Conservation (phyloP, 495 filamentous ascomycete genomes). For the Aspergillus sparsus region DNA sequence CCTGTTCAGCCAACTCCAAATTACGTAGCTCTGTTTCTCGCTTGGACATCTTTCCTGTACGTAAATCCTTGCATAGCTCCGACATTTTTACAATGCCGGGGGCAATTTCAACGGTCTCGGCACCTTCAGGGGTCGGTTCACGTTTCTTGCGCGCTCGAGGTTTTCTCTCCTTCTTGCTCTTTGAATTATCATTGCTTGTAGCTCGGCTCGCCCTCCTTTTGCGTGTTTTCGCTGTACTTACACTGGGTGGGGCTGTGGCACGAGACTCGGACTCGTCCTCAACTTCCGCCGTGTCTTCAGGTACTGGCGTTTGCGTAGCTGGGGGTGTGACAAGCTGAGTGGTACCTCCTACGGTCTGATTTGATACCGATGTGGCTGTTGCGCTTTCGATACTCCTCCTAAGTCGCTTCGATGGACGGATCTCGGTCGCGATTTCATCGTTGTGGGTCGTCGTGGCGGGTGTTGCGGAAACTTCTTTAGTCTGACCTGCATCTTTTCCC, state of each 20-base stretch:
- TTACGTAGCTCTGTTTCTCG: slow-evolving; percentile 59
- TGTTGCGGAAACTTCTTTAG: background rate
- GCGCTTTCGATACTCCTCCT: slow-evolving; percentile 17
- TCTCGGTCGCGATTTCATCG: slow-evolving; percentile 20
- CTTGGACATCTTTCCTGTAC: slow-evolving; percentile 79
- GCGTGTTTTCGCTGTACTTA: slow-evolving; percentile 24
- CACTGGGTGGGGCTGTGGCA: slow-evolving; percentile 1
- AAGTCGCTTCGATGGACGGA: slow-evolving; percentile 29
- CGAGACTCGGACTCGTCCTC: slow-evolving; percentile 23
- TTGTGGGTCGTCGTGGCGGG: background rate
- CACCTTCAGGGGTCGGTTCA: slow-evolving; percentile 72
- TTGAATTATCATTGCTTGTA: slow-evolving; percentile 25
- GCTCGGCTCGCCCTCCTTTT: slow-evolving; percentile 34
- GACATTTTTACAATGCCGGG: slow-evolving; percentile 74
- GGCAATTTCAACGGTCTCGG: slow-evolving; percentile 70
- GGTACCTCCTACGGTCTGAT: background rate
- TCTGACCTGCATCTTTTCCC: background rate
- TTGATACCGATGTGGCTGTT: background rate
- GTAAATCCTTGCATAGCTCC: slow-evolving; percentile 74
- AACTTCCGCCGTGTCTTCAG: slow-evolving; percentile 24
- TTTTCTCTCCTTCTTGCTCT: slow-evolving; percentile 31
- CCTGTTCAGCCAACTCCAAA: slow-evolving; percentile 54
- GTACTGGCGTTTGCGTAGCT: slow-evolving; percentile 25
- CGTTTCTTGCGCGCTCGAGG: slow-evolving; percentile 44
- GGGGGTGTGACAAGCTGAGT: slow-evolving; percentile 26